Base-by-base conservation (phyloP, 2,329 filamentous ascomycete genomes). In the Alternaria dauci region DNA sequence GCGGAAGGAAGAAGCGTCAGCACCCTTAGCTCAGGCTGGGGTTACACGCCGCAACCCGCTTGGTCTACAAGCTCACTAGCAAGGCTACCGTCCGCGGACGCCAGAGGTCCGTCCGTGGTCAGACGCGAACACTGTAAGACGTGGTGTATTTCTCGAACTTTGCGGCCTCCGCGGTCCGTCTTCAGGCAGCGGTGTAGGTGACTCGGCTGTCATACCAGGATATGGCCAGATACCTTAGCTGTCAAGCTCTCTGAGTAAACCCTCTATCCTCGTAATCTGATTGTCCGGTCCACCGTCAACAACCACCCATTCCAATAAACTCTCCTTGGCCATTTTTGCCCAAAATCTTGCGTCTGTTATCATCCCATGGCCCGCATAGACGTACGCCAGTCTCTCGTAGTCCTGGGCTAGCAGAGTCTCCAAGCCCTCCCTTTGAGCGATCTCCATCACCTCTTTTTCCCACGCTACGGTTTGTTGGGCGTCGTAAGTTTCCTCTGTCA, bases 331-430 rank as follows among this genome's bases (percentile, higher is more conserved):
- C 52, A 62, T 71, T 16, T 52, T 50, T 2, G 68, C 70, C 68
- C 68, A 72, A 28, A 34, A 20, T 26, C 52, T 58, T 14, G 70
- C 69, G 26, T 71, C 66, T 16, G 51, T 38, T 12, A 50, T 18
- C 55, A 61, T 61, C 9, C 65, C 67, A 28, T 65, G 56, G 12
- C 67, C 66, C 11, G 66, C 62, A 58, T 72, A 68, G 23, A 71
- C 68, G 54, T 72, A 72, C n/a, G 69, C 69, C 59, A 72, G 48
- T 46, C 70, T 66, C 55, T 72, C 70, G 38, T 69, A 63, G 41
- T 72, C 70, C 23, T 59, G 63, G 9, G 69, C 68, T 8, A 71
- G 46, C 54, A 72, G 32, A 25, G 61, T 55, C 18, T 69, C 69
- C 26, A 72, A 52, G 4, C 69, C 69, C 42, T 72, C 70, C 18